Evolutionary conservation across 306 rosid genomes (phyloP).

Genomic region (Heteromeles arbutifolia): DNA sequence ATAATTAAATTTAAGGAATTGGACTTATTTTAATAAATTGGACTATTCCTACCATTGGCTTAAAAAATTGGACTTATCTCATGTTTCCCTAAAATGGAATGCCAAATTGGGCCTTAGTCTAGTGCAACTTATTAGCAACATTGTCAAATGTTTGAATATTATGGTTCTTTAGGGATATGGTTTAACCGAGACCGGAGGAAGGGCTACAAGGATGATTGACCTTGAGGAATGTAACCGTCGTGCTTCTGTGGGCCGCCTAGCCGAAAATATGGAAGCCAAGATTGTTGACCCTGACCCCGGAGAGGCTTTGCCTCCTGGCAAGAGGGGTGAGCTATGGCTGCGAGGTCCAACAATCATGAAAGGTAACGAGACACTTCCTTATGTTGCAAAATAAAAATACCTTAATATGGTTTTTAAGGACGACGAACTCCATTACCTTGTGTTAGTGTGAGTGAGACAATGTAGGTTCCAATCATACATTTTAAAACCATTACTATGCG

Average conservation of each 20-base stretch:
- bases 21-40: too few species aligned
- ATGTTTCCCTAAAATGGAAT: too few species aligned
- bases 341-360: constrained; percentile 82
- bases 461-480: too few species aligned
- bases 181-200: constrained; percentile 66
- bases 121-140: too few species aligned
- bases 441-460: too few species aligned
- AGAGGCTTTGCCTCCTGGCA: constrained; percentile 58
- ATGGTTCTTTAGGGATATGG: constrained; percentile 69
- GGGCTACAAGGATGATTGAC: constrained; percentile 44
- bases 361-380: constrained; percentile 20
- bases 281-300: constrained; percentile 70
- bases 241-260: constrained; percentile 69
- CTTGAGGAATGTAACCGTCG: constrained; percentile 48
- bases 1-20: too few species aligned
- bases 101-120: too few species aligned
- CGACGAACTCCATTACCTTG: not conserved
- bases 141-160: not conserved
- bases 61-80: too few species aligned
- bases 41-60: too few species aligned
- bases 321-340: constrained; percentile 75
- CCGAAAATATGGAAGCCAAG: constrained; percentile 75
- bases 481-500: too few species aligned
- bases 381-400: not conserved
- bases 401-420: not conserved